Conservation (phyloP, 2,329 filamentous ascomycete species). For the Falciphora oryzae region DNA sequence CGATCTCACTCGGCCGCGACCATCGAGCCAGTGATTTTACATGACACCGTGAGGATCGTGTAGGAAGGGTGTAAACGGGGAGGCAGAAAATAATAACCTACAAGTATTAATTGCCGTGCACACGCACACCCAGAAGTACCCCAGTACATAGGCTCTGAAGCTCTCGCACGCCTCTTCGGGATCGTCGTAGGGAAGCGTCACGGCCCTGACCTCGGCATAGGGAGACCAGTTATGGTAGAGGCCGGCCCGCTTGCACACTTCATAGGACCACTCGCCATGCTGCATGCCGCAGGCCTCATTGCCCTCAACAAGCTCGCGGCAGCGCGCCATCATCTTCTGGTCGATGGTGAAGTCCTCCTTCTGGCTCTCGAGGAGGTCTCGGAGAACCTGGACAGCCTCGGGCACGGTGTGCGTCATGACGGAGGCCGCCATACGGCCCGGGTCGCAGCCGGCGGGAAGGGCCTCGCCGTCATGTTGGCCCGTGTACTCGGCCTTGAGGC, state of each 20-base stretch:
- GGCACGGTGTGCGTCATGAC: slow-evolving; percentile 3
- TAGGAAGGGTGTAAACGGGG: too few species aligned
- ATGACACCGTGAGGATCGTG: too few species aligned
- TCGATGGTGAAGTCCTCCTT: slow-evolving; percentile 24
- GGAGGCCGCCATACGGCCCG: slow-evolving; percentile 2
- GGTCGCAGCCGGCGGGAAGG: slow-evolving; percentile 7
- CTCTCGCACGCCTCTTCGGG: slow-evolving; percentile 32
- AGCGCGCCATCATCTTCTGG: slow-evolving; percentile 17
- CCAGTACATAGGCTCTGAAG: slow-evolving; percentile 36
- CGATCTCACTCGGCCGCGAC: too few species aligned
- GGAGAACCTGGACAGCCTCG: slow-evolving; percentile 9
- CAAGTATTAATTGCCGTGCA: slow-evolving; percentile 33
- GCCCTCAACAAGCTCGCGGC: slow-evolving; percentile 19
- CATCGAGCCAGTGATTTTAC: too few species aligned
- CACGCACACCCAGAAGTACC: slow-evolving; percentile 32
- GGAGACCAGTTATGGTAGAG: slow-evolving; percentile 29
- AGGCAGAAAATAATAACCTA: neutral
- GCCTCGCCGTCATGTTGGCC: slow-evolving; percentile 8
- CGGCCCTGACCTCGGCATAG: slow-evolving; percentile 36
- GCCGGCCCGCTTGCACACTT: slow-evolving; percentile 19
- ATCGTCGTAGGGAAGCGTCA: slow-evolving; percentile 31
- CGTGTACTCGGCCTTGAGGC: slow-evolving; percentile 9
- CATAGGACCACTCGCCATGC: slow-evolving; percentile 23
- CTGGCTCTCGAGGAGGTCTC: slow-evolving; percentile 17
- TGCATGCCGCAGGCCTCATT: slow-evolving; percentile 22